phyloP scores from a whole-genome alignment of 129 eudicot species.

The Chrysanthemum makinoi region DNA sequence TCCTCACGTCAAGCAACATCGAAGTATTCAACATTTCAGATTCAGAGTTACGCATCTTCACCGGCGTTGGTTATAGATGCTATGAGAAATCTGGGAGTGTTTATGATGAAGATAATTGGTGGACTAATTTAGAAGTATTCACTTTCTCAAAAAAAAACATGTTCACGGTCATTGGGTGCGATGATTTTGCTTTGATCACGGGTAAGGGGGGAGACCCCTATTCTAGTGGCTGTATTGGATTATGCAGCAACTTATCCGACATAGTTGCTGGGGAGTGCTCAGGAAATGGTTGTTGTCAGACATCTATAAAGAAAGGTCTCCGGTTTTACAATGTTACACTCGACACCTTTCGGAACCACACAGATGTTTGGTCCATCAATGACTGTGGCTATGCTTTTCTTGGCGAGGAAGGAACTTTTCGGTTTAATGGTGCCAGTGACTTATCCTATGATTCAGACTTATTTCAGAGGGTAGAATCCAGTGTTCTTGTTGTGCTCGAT shows the following conservation, averaged over 20 bases:
- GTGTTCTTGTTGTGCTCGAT: too few relatives aligned
- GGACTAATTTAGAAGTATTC: background rate
- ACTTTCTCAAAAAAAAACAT: slow-evolving; percentile 29
- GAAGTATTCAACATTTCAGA: background rate
- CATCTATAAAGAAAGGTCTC: too few relatives aligned
- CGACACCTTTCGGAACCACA: too few relatives aligned
- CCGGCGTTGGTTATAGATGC: background rate
- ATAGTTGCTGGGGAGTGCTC: too few relatives aligned
- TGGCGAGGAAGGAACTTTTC: too few relatives aligned
- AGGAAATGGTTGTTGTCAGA: too few relatives aligned
- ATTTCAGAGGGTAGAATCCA: too few relatives aligned
- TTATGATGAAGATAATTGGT: background rate
- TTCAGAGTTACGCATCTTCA: background rate
- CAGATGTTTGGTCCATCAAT: too few relatives aligned
- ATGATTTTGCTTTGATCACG: slow-evolving; percentile 20
- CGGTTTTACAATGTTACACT: too few relatives aligned
- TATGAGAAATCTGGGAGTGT: background rate
- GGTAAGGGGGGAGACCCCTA: background rate
- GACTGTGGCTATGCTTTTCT: too few relatives aligned
- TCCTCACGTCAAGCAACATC: background rate
- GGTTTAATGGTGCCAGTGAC: too few relatives aligned
- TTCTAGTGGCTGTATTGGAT: slow-evolving; percentile 31
- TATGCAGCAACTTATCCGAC: slow-evolving; percentile 11
- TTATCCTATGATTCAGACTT: too few relatives aligned
- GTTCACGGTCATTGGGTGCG: slow-evolving; percentile 41